These are phyloP conservation scores for Tulasnella sp. DNA, from an alignment of 768 basidiomycete species.

Conservation along the genomic window DNA sequence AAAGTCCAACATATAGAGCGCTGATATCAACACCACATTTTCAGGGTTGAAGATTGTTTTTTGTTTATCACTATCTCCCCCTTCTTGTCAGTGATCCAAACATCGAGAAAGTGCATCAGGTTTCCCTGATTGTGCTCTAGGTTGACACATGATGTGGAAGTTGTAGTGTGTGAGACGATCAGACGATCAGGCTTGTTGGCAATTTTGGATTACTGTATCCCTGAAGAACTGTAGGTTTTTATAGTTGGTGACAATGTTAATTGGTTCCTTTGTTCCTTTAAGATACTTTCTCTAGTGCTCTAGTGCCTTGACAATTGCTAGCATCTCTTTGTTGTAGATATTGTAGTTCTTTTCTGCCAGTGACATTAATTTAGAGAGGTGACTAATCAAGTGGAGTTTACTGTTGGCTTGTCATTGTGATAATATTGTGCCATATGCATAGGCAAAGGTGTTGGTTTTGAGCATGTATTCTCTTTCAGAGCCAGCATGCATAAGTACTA, in stretches of 20 bases:
- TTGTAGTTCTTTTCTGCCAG: constrained; percentile 18
- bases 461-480: not conserved
- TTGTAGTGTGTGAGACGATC: constrained; percentile 29
- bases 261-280: constrained; percentile 16
- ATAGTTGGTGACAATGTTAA: constrained; percentile 22
- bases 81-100: constrained; percentile 22
- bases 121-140: not conserved
- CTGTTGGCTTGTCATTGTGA: not conserved
- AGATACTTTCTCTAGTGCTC: constrained; percentile 20
- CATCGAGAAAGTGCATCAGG: constrained; percentile 13
- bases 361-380: not conserved
- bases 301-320: constrained; percentile 28
- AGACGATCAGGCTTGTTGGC: constrained; percentile 35
- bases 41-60: not conserved
- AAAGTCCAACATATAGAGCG: too few relatives aligned
- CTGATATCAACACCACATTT: not conserved
- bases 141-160: constrained; percentile 27
- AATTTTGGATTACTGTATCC: constrained; percentile 26
- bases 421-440: not conserved
- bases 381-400: constrained; percentile 12
- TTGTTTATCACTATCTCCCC: constrained; percentile 18
- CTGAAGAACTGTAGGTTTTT: constrained; percentile 20
- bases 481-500: too few relatives aligned
- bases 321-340: constrained; percentile 26
- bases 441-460: constrained; percentile 1